These are phyloP conservation scores for Populus ilicifolia DNA, from an alignment of 345 rosid genomes.

Conservation along the genomic window DNA sequence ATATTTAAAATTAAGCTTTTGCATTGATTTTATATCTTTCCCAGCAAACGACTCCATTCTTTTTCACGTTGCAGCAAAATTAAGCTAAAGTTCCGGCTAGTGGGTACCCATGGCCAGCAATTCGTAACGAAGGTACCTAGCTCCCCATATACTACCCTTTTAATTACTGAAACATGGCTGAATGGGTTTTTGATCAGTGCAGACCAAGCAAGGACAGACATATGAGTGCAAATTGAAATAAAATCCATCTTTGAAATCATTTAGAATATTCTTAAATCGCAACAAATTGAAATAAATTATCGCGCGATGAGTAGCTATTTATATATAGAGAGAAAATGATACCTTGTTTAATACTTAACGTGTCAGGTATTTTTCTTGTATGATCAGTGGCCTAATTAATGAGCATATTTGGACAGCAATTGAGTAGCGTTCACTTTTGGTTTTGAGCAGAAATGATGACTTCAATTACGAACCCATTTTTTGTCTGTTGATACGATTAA, in stretches of 20 bases:
- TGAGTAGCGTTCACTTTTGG: neutral
- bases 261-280: neutral
- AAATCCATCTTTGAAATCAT: too few species aligned
- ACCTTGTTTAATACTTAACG: conserved; percentile 7
- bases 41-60: conserved; percentile 2
- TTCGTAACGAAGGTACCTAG: neutral
- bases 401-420: neutral
- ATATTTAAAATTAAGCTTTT: neutral
- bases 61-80: conserved; percentile 19
- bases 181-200: neutral
- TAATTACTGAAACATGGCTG: neutral
- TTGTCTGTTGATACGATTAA: conserved; percentile 16
- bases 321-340: neutral
- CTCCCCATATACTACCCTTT: neutral
- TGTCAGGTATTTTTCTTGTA: neutral
- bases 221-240: neutral
- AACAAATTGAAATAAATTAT: neutral
- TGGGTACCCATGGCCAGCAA: neutral
- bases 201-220: conserved; percentile 30
- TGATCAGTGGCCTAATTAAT: neutral
- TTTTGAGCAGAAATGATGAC: conserved; percentile 4
- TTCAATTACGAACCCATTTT: neutral
- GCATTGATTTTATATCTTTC: neutral
- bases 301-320: neutral
- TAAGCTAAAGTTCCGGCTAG: neutral